Base-by-base conservation (phyloP, 768 basidiomycete genomes). In the Suillus ampliporus region DNA sequence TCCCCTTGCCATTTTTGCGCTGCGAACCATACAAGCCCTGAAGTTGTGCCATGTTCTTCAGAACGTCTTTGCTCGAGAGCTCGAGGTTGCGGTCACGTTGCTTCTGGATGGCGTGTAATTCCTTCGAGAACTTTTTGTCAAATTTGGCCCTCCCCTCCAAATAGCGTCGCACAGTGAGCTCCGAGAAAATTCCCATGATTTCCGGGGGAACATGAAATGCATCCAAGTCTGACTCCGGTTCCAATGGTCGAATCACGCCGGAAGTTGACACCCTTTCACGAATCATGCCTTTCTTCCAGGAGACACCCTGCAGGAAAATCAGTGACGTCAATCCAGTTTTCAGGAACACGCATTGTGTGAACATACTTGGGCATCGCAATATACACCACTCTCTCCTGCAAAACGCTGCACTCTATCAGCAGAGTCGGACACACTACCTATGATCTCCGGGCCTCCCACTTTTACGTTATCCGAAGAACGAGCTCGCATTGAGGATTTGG, bases 181-280 rank as follows among this genome's bases (percentile, higher is more conserved):
- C 94, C 26, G 92, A 90, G 47, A 97, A 77, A 31, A 79, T 79
- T 5, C 95, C 95, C 34, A 98, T 81, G 50, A 85, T 78, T 44
- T 90, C 86, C 1, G 78, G 70, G 0, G 91, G 85, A 17, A 96
- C 75, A 35, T 80, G 80, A 61, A 96, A 80, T 5, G 88, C 92
- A 15, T 78, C 76, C 0, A 98, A 79, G 54, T 91, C 86, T 15
- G 74, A 70, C 67, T 88, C 86, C 0, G 89, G 78, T 66, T 98
- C 96, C 40, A 99, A 78, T 0, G 91, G 82, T 19, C 95, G 86
- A n/a, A 94, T 79, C n/a, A 89, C 74, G 8, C 97, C 97, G 11
- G 83, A 83, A 1, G 88, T 91, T 2, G 91, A 89, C 31, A 99
- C 87, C 21, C 97, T 85, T 76, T 99, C 97, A 40, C 97, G 86